Conservation (phyloP, 2,329 filamentous ascomycete genomes). For the Fusarium udum region DNA sequence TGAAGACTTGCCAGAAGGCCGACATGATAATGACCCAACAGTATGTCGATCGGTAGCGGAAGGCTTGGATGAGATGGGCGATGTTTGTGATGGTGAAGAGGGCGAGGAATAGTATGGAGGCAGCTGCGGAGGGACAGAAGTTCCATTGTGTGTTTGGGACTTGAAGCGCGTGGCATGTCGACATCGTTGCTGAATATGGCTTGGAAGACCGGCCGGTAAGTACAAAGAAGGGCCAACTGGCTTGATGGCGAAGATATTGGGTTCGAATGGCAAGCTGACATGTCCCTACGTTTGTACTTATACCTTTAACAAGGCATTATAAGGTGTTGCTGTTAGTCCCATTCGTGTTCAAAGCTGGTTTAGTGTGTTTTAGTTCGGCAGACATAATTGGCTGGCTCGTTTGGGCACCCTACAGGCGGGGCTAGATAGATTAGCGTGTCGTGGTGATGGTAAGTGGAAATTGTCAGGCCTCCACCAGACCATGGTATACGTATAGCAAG, state of each 20-base stretch:
- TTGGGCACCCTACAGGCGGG: not conserved
- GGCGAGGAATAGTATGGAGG: not conserved
- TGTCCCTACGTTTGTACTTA: not conserved
- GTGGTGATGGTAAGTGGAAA: no score
- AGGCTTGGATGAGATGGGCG: not conserved
- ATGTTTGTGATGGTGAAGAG: not conserved
- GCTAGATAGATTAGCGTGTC: no score
- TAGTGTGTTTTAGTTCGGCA: not conserved
- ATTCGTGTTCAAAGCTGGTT: not conserved
- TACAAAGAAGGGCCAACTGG: fast-evolving
- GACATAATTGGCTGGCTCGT: not conserved
- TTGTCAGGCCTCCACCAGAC: not conserved
- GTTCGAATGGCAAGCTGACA: not conserved
- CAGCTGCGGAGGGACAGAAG: not conserved
- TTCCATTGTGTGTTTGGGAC: not conserved
- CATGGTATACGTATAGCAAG: no score
- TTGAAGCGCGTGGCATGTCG: not conserved
- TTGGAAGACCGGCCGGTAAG: fast-evolving
- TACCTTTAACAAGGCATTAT: not conserved
- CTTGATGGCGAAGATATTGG: fast-evolving
- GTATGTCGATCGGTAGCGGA: not conserved
- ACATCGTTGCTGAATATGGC: not conserved
- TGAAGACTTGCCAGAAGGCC: not conserved
- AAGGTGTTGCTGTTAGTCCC: not conserved
- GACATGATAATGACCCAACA: not conserved